Conservation (phyloP, 2,329 filamentous ascomycete genomes). For the Chaetomiaceae sp. region DNA sequence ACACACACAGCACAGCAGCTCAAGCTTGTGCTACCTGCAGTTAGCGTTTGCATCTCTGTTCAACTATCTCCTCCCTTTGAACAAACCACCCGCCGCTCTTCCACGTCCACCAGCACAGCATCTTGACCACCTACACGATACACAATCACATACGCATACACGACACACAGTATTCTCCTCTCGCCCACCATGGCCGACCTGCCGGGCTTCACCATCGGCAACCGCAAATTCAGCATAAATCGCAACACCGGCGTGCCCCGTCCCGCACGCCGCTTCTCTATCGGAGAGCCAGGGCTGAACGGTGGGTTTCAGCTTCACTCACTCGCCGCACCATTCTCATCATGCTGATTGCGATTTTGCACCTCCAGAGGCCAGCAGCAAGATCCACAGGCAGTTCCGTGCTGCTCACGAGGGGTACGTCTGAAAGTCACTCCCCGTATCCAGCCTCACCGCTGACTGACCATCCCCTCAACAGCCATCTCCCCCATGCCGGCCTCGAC, state of each 20-base stretch:
- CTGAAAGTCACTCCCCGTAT: no score
- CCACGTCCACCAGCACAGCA: no score
- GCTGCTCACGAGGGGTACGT: slow-evolving; percentile 72
- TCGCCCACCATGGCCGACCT: slow-evolving; percentile 30
- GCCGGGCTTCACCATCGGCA: slow-evolving; percentile 31
- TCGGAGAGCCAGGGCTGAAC: slow-evolving; percentile 49
- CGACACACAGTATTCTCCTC: no score
- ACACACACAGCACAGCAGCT: no score
- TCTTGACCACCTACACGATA: no score
- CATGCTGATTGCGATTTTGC: slow-evolving; percentile 11
- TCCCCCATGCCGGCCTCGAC: slow-evolving; percentile 85
- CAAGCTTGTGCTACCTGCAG: no score
- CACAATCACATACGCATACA: no score
- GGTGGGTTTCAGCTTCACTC: slow-evolving; percentile 38
- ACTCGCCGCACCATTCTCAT: neutral
- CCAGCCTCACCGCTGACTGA: slow-evolving; percentile 8
- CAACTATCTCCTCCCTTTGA: no score
- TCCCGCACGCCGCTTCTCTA: slow-evolving; percentile 51
- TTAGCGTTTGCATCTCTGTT: no score
- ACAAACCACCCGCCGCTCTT: no score
- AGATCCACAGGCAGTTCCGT: slow-evolving; percentile 84
- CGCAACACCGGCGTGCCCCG: slow-evolving; percentile 57
- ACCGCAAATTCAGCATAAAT: slow-evolving; percentile 62
- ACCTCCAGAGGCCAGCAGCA: slow-evolving; percentile 65
- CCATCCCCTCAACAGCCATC: slow-evolving; percentile 44